phyloP scores from a whole-genome alignment of 768 basidiomycete species.

The Mycena amicta region DNA sequence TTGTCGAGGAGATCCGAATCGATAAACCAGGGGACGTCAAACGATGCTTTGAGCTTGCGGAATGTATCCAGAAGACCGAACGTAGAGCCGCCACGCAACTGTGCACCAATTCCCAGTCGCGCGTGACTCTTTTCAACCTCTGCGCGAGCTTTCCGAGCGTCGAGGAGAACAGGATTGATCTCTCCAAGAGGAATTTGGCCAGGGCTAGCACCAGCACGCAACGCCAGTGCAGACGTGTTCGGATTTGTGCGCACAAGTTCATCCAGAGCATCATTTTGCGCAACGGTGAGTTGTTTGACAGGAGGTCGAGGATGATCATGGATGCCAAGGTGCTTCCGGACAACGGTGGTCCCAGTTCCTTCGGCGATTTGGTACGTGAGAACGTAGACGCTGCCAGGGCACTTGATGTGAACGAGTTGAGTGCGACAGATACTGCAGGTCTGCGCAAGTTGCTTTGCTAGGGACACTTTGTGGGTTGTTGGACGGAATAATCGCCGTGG shows the following conservation, averaged over 20 bases:
- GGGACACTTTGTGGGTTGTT: neutral
- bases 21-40: slow-evolving; percentile 6
- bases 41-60: neutral
- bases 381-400: neutral
- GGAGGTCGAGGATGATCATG: slow-evolving; percentile 9
- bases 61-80: neutral
- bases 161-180: slow-evolving; percentile 6
- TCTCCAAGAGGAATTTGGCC: slow-evolving; percentile 2
- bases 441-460: neutral
- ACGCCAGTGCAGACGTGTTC: neutral
- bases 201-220: slow-evolving; percentile 4
- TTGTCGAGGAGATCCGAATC: slow-evolving; percentile 3
- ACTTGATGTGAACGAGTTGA: neutral
- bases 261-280: slow-evolving; percentile 2
- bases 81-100: neutral
- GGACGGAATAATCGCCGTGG: slow-evolving; percentile 3
- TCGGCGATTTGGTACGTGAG: neutral
- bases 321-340: neutral
- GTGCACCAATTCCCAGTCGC: slow-evolving; percentile 4
- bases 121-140: slow-evolving; percentile 11
- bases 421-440: slow-evolving; percentile 1
- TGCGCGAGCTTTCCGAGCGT: slow-evolving; percentile 2
- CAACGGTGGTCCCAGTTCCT: neutral
- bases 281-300: neutral
- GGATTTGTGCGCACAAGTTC: slow-evolving; percentile 7